Base-by-base conservation (phyloP, 108 stramenopile genomes). In the Cylindrotheca fusiformis region DNA sequence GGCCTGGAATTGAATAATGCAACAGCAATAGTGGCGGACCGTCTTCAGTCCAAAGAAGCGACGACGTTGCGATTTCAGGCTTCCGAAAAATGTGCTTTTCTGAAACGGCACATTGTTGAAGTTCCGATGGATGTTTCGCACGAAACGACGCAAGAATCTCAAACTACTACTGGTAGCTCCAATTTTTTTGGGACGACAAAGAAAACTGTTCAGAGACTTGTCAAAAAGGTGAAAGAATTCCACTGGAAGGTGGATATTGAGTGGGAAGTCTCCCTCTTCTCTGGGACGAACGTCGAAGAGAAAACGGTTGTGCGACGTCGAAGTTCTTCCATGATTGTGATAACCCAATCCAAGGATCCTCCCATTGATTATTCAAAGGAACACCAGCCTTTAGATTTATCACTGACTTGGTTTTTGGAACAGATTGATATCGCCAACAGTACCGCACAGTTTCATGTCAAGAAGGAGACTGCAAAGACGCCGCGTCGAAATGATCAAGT, bases 41-140 rank as follows among this genome's bases (percentile, higher is more conserved):
- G 77, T 14, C 21, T 44, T 1, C 28, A 10, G 0, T 52, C 60
- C 36, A 48, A 72, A 32, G 27, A 36, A 19, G 36, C 36, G 6
- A 55, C 67, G 51, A 86, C 85, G 6, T 48, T 90, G 51, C 78
- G 85, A 8, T 90, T 90, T 58, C 73, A 71, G n/a, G 72, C 72
- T 33, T 56, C 67, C 27, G 62, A 73, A 4, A 50, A 50, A 10
- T 72, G 72, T 48, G 52, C 55, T 12, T 84, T 88, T 31, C 36
- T 80, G 51, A 79, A 84, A 51, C 72, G 85, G 51, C 57, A 68
- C 24, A 46, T 54, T 20, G 77, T 78, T 12, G 65, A 74, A 26
- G 65, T 67, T 21, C 65, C 65, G 12, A 8, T 36, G 24, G 2
- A 22, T 14, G 54, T 0, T 10, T 27, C 46, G 0, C 45, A 48